Evolutionary conservation across 2,329 filamentous ascomycete genomes (phyloP), one percentile per base, ranked within the genome.

Genomic region (Alternaria ventricosa): DNA sequence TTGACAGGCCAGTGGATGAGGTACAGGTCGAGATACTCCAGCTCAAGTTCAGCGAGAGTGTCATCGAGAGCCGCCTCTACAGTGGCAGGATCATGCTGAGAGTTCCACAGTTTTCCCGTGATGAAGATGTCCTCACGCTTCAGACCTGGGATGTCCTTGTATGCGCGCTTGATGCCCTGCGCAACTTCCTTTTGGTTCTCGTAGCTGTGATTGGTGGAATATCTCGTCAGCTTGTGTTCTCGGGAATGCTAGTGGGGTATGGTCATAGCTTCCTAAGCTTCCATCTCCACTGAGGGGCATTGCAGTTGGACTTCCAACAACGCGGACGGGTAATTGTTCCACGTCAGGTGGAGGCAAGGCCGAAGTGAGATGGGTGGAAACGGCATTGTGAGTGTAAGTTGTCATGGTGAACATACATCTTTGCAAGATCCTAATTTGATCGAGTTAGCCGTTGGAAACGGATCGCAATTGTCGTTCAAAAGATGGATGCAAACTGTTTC

Each of bases 1-100:
- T 93, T 88, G 68, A 96, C 88, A 69, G 94, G 93, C 87, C 96
- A 96, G 85, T 96, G 93, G 73, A 96, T 88, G 75, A 96, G 86
- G 87, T 90, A 97, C 70, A 96, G 88, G 80, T 97, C 93, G 80
- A 97, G 94, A 86, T 96, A 96, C 75, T 94, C 93, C 65, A 96
- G 80, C 67, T 91, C 90, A 89, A 92, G 95, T 85, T 95, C 72
- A 88, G 87, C 77, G 92, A 84, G 74, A 87, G 91, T 85, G 64
- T 88, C 86, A 62, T 96, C 84, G 81, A 96, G 93, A 76, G 89
- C 89, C 79, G 88, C 87, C 80, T 84, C 86, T 75, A 95, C 93
- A 71, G 86, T 86, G 51, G 71, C 71, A 71, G 85, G 86, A 75
- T 94, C 90, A 84, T 96, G 92, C 87, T 94, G 96, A 69, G 90